phyloP scores from a whole-genome alignment of 2,329 filamentous ascomycete genomes.

The Alternaria arbusti region DNA sequence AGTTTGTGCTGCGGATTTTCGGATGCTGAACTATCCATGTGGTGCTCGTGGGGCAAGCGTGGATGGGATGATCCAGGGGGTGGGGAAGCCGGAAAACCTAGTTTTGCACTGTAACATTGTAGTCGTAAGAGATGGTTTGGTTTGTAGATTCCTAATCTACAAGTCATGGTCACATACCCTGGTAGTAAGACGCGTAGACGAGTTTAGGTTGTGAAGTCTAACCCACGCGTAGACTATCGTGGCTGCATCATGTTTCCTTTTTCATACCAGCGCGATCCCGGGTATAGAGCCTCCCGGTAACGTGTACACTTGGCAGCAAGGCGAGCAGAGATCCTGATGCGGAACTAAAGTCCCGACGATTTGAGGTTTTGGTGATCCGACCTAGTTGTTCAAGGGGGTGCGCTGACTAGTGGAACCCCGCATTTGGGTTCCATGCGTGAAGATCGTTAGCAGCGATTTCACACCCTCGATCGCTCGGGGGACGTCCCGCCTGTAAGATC shows the following conservation, averaged over 20 bases:
- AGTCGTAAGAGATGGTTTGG: neutral
- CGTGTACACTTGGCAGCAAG: neutral
- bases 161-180: neutral
- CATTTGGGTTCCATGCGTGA: conserved; percentile 4
- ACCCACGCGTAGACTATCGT: neutral
- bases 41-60: conserved; percentile 2
- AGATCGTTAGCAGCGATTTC: conserved; percentile 3
- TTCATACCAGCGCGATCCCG: neutral
- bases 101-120: neutral
- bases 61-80: neutral
- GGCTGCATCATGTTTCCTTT: neutral
- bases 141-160: neutral
- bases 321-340: neutral
- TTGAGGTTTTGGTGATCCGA: neutral
- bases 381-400: neutral
- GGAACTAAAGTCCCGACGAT: conserved; percentile 1
- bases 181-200: neutral
- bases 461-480: conserved; percentile 1
- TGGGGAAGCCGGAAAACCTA: neutral
- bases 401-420: conserved; percentile 1
- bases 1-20: neutral
- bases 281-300: neutral
- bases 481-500: conserved; percentile 1
- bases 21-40: neutral
- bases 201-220: neutral